Conservation (phyloP, 2,329 filamentous ascomycete species). For the Fusarium sp. region DNA sequence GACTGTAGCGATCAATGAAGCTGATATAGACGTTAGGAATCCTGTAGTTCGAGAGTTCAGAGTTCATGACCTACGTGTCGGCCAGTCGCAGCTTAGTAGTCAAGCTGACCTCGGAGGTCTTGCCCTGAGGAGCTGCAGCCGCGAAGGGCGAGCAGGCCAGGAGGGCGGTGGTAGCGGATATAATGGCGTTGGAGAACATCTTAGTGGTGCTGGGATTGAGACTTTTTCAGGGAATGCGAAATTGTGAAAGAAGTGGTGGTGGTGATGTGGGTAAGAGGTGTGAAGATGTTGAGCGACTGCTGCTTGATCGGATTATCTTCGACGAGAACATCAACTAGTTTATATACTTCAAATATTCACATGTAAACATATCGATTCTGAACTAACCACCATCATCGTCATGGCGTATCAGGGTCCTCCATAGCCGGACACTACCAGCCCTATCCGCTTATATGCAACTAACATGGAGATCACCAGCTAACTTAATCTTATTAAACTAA, state of each 20-base stretch:
- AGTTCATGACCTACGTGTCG: constrained; percentile 45
- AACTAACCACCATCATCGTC: too few relatives aligned
- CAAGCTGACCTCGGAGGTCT: constrained; percentile 40
- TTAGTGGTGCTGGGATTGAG: neutral
- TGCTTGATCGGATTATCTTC: neutral
- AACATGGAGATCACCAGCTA: neutral
- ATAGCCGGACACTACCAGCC: neutral
- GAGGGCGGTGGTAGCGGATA: constrained; percentile 42
- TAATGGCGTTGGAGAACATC: constrained; percentile 12
- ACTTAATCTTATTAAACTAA: neutral
- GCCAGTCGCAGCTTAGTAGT: constrained; percentile 51
- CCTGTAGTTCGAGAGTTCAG: too few relatives aligned
- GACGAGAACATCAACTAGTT: neutral
- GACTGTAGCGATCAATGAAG: constrained; percentile 54
- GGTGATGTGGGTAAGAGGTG: neutral
- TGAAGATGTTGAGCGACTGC: neutral
- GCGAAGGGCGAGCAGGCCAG: constrained; percentile 51
- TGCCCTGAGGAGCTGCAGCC: constrained; percentile 36
- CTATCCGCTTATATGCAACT: neutral
- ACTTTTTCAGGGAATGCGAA: neutral
- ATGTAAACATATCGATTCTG: accelerated
- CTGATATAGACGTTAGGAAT: constrained; percentile 33
- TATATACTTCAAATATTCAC: neutral
- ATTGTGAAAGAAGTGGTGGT: neutral
- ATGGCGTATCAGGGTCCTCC: neutral